A percentile compares a stretch with the other conserved stretches of the same genome.
These are phyloP conservation scores for Mycosarcoma maydis DNA, from an alignment of 1,284 basidiomycete species.

Conservation along the genomic window DNA sequence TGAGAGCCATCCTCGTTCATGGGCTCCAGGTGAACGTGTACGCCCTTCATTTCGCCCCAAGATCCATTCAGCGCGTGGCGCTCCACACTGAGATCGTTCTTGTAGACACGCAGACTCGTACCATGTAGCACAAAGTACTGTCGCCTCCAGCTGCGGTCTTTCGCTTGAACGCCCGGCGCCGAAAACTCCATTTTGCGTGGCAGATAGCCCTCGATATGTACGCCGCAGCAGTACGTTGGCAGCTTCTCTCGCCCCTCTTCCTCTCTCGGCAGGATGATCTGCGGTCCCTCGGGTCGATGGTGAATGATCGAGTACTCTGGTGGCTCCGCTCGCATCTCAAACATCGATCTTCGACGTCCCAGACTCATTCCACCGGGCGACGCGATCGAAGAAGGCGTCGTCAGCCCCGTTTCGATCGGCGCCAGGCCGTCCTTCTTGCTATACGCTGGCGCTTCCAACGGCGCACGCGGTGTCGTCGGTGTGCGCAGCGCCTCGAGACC, in stretches of 20 bases:
- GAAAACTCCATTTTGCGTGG: constrained; percentile 94
- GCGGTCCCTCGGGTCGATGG: constrained; percentile 55
- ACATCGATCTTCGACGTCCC: constrained; percentile 59
- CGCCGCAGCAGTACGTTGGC: constrained; percentile 83
- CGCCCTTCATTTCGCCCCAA: constrained; percentile 65
- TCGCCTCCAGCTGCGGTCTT: constrained; percentile 89
- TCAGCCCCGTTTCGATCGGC: constrained; percentile 23
- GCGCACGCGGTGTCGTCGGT: constrained; percentile 21
- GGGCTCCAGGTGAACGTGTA: constrained; percentile 56
- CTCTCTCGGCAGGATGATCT: constrained; percentile 56
- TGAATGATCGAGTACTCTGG: constrained; percentile 62
- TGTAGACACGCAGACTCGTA: constrained; percentile 85
- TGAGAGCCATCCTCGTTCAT: constrained; percentile 55
- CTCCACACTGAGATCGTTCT: constrained; percentile 68
- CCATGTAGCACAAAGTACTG: constrained; percentile 91
- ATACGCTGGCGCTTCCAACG: constrained; percentile 25
- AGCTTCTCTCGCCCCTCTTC: constrained; percentile 82
- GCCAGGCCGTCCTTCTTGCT: constrained; percentile 28
- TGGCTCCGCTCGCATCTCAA: constrained; percentile 58
- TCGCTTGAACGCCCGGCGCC: constrained; percentile 83
- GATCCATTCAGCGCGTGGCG: constrained; percentile 65
- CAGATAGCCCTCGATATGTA: constrained; percentile 85
- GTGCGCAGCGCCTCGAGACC: constrained; percentile 14
- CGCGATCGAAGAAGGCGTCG: constrained; percentile 25
- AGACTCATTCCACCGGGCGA: constrained; percentile 28